Evolutionary conservation across 768 basidiomycete species (phyloP).

Genomic region (Hebeloma cylindrosporum): DNA sequence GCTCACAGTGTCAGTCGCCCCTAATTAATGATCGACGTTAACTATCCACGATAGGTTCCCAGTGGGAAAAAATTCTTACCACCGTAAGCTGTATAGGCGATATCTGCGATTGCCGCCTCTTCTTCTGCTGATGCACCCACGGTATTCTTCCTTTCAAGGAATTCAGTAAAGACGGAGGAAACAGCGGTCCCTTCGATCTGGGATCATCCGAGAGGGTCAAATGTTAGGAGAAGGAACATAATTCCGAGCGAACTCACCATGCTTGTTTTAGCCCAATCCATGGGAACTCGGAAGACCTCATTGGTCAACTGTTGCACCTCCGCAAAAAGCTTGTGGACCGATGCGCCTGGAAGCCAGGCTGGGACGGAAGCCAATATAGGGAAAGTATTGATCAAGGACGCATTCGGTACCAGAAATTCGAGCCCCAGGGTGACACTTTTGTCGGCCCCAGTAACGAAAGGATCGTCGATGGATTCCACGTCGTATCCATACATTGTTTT

Average conservation of each 20-base stretch:
- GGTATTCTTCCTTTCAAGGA: constrained; percentile 8
- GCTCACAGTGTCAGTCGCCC: constrained; percentile 12
- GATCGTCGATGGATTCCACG: constrained; percentile 12
- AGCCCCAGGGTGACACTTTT: constrained; percentile 4
- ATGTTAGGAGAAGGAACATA: not conserved
- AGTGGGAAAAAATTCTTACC: constrained; percentile 1
- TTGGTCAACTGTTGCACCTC: not conserved
- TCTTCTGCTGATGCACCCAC: constrained; percentile 2
- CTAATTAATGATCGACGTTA: not conserved
- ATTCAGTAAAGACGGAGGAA: constrained; percentile 8
- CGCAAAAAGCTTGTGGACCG: constrained; percentile 6
- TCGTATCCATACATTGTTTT: constrained; percentile 21
- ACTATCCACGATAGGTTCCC: not conserved
- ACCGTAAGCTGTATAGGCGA: constrained; percentile 13
- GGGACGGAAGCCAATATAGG: constrained; percentile 15
- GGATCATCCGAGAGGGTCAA: not conserved
- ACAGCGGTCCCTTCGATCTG: constrained; percentile 7
- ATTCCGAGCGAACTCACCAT: constrained; percentile 2
- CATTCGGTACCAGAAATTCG: constrained; percentile 5
- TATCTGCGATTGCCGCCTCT: constrained; percentile 3
- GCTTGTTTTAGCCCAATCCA: constrained; percentile 2
- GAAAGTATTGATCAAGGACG: constrained; percentile 13
- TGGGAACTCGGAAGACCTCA: constrained; percentile 6
- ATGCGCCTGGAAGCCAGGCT: constrained; percentile 13
- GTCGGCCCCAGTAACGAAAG: constrained; percentile 10